Conservation (phyloP, 2,329 filamentous ascomycete genomes). For the Annulohypoxylon truncatum region DNA sequence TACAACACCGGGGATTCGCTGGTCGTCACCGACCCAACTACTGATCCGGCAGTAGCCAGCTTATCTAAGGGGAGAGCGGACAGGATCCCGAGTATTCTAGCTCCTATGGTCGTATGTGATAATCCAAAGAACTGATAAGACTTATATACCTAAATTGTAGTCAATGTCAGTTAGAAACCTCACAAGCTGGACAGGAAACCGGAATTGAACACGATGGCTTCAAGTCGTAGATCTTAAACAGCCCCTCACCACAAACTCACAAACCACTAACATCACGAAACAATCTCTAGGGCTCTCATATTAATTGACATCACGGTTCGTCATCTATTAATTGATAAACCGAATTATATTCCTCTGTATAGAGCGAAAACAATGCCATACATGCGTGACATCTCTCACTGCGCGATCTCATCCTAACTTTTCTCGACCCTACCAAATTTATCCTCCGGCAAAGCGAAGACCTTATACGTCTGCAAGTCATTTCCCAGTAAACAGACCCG, state of each 20-base stretch:
- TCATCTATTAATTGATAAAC: neutral
- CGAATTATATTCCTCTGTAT: neutral
- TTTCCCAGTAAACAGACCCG: slow-evolving; percentile 63
- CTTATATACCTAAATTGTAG: neutral
- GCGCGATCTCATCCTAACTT: neutral
- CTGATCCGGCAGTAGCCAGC: slow-evolving; percentile 21
- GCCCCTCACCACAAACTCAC: neutral
- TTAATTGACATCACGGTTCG: too few species aligned
- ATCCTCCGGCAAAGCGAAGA: slow-evolving; percentile 58
- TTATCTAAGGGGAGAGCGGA: slow-evolving; percentile 24
- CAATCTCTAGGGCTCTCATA: too few species aligned
- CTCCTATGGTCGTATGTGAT: slow-evolving; percentile 22
- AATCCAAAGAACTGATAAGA: neutral
- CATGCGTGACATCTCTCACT: neutral
- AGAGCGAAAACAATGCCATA: neutral
- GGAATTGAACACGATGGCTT: neutral
- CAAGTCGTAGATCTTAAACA: neutral
- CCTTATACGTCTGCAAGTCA: slow-evolving; percentile 60
- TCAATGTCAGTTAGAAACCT: too few species aligned
- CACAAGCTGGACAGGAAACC: too few species aligned
- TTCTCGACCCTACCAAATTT: slow-evolving; percentile 15
- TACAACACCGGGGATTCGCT: slow-evolving; percentile 28
- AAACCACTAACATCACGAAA: too few species aligned
- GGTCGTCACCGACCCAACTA: slow-evolving; percentile 32
- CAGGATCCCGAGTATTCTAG: slow-evolving; percentile 16